Evolutionary conservation across 2,329 filamentous ascomycete species (phyloP), one percentile per base, ranked within the genome.

Genomic region (Neonectria coccinea): DNA sequence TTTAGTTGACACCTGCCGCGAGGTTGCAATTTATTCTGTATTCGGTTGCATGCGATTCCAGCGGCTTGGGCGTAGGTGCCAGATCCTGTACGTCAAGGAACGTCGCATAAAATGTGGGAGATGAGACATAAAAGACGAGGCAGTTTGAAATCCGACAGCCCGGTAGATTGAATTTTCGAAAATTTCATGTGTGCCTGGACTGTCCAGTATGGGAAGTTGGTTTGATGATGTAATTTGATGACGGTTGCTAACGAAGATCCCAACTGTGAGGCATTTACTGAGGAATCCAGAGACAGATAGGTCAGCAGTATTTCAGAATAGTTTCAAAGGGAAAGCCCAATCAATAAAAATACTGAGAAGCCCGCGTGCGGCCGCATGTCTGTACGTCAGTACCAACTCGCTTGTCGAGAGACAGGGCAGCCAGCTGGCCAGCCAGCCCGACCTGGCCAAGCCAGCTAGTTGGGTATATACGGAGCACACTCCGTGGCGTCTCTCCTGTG

Each of bases 21-120:
- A 31, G 57, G 57, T 60, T 52, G 51, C 51, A 54, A 54, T 55
- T 8, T 33, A 22, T 41, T 39, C 12, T 11, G 16, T 20, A 33
- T 18, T 18, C n/a, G 10, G 29, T 33, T 16, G 42, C 57, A 48
- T 55, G 50, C 39, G 57, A 48, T 48, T 60, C 42, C 20, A 27
- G 33, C 36, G 16, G 42, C 50, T 36, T n/a, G 50, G 50, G 41
- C 50, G 45, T 41, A 48, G 50, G 42, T 16, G 25, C 45, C 16
- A 44, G 57, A 45, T 51, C 48, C 16, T 16, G 51, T 18, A 36
- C 3, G 36, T 55, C 36, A n/a, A 60, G 51, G 18, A n/a, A 42
- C 45, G 50, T 20, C 29, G 18, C 48, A 48, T 20, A 29, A 44
- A 14, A 29, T 14, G 4, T 47, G 48, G 14, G 31, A 51, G 3